These are phyloP conservation scores for Cupressus sempervirens DNA, from an alignment of 75 land plant species.

Conservation along the genomic window DNA sequence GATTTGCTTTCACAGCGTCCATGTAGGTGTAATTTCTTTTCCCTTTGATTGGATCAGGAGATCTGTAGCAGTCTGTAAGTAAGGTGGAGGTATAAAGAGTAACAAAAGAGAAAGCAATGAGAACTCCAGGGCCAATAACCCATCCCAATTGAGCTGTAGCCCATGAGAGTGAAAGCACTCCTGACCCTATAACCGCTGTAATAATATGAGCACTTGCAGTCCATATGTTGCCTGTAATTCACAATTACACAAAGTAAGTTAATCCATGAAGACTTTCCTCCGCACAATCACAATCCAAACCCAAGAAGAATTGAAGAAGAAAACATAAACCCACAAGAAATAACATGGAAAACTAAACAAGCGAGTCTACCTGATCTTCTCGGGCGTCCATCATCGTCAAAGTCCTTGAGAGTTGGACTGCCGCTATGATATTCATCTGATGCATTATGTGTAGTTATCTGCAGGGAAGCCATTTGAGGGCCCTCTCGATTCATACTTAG, in stretches of 20 bases:
- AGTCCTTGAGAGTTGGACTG: neutral
- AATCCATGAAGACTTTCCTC: neutral
- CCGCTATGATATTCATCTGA: neutral
- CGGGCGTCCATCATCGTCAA: conserved; percentile 8
- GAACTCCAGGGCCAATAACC: conserved; percentile 37
- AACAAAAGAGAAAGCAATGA: conserved; percentile 35
- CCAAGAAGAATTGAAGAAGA: neutral
- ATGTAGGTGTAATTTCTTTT: conserved; percentile 56
- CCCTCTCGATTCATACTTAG: neutral
- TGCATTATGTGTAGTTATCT: neutral
- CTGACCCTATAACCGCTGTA: conserved; percentile 67
- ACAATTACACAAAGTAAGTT: neutral
- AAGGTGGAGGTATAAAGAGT: conserved; percentile 51
- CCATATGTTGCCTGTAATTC: conserved; percentile 42
- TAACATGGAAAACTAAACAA: neutral
- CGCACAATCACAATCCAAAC: no score
- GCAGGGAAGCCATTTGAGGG: conserved; percentile 3
- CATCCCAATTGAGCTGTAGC: conserved; percentile 64
- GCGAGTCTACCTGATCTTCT: neutral
- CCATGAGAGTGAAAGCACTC: conserved; percentile 61
- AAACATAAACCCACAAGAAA: neutral
- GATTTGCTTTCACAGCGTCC: conserved; percentile 48
- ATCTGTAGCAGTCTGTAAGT: conserved; percentile 54
- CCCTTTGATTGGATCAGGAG: conserved; percentile 36
- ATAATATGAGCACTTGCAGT: conserved; percentile 60